Conservation (phyloP, 257 asterid genomes). For the Echites panduratus region DNA sequence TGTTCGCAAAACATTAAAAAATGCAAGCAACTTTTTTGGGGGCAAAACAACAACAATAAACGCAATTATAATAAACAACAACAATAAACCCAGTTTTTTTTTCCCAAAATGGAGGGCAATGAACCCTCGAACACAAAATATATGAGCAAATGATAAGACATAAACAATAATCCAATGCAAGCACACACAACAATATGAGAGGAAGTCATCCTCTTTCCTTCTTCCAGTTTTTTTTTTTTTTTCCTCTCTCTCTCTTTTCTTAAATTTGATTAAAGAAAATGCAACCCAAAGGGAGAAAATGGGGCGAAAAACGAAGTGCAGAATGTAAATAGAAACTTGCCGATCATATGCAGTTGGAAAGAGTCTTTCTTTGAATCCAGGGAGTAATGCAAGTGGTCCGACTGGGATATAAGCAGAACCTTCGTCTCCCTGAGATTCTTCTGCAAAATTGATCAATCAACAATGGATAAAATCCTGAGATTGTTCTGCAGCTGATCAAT, state of each 20-base stretch:
- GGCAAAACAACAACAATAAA: not conserved
- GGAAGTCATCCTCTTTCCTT: too few species aligned
- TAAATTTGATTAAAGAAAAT: not conserved
- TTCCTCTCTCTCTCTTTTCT: too few species aligned
- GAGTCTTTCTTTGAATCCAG: not conserved
- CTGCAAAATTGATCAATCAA: conserved; percentile 2
- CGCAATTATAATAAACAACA: not conserved
- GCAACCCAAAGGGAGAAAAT: not conserved
- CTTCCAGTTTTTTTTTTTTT: too few species aligned
- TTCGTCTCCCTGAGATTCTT: conserved; percentile 7
- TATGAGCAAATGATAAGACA: not conserved
- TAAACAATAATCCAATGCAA: not conserved
- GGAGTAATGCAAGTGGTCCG: not conserved
- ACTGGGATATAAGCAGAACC: not conserved
- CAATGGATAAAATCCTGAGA: not conserved
- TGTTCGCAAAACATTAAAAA: too few species aligned
- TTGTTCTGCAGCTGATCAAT: not conserved
- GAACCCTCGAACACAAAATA: not conserved
- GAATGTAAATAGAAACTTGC: not conserved
- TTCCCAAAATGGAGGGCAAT: not conserved
- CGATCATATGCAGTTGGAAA: not conserved
- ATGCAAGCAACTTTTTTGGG: too few species aligned
- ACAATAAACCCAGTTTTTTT: not conserved
- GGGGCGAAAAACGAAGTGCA: not conserved
- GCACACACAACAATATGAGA: too few species aligned